Percentiles rank a stretch among this genome's conserved stretches.
Evolutionary conservation across 257 asterid species (phyloP).

Genomic region (Forsythia suspensa): DNA sequence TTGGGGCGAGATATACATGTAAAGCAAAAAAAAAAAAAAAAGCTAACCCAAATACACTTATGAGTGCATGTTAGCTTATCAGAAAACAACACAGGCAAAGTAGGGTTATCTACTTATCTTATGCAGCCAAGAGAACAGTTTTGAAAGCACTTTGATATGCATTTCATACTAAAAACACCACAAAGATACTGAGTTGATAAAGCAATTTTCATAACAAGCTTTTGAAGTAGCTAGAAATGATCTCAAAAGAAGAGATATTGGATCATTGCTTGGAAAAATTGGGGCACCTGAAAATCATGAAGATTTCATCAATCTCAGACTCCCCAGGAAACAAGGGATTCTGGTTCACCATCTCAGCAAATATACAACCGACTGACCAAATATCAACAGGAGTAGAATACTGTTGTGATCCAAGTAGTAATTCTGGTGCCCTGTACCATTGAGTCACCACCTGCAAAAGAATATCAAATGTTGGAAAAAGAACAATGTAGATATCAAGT

Average conservation of each 20-base stretch:
- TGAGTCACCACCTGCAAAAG: background rate
- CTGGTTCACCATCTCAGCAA: constrained; percentile 31
- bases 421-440: constrained; percentile 31
- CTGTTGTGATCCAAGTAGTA: constrained; percentile 18
- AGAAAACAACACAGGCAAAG: background rate
- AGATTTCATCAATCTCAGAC: constrained; percentile 12
- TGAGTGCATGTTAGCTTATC: background rate
- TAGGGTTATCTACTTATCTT: background rate
- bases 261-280: background rate
- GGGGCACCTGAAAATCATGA: constrained; percentile 25
- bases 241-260: background rate
- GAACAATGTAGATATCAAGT: background rate
- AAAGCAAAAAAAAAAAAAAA: too few relatives aligned
- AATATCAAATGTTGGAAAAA: background rate
- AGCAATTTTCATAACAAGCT: background rate
- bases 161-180: background rate
- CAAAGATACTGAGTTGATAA: background rate
- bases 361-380: constrained; percentile 32
- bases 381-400: constrained; percentile 29
- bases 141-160: background rate
- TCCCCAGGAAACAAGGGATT: constrained; percentile 22
- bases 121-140: background rate
- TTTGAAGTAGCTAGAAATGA: background rate
- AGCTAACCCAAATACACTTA: background rate
- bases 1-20: background rate